Conservation (phyloP, 1,284 basidiomycete genomes). For the Vanrija sp. region DNA sequence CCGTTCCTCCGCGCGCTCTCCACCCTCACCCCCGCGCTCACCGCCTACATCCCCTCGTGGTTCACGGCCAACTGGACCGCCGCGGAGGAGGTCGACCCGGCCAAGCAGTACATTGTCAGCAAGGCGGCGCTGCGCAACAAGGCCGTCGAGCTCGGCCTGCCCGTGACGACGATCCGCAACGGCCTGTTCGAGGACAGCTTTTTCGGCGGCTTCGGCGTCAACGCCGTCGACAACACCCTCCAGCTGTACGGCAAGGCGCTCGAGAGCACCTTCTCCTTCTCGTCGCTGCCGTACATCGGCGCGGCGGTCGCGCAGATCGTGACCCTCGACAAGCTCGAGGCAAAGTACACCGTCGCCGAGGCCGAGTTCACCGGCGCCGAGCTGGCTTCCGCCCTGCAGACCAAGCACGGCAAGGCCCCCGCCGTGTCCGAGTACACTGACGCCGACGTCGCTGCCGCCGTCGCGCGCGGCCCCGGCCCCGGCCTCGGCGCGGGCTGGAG, state of each 20-base stretch:
- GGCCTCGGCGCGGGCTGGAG: constrained; percentile 9
- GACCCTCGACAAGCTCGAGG: too few relatives aligned
- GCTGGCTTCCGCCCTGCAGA: constrained; percentile 2
- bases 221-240: neutral
- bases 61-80: constrained; percentile 5
- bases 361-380: constrained; percentile 6
- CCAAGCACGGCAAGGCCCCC: constrained; percentile 1
- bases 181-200: neutral
- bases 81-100: neutral
- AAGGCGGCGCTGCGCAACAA: neutral
- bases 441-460: neutral
- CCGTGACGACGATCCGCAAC: neutral
- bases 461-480: neutral
- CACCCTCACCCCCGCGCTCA: neutral
- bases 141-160: neutral
- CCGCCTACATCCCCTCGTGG: neutral
- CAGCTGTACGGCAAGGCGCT: neutral
- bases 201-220: neutral
- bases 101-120: neutral
- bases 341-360: constrained; percentile 4
- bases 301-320: constrained; percentile 7
- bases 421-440: neutral
- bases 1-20: neutral
- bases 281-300: constrained; percentile 3
- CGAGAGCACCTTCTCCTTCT: neutral